phyloP scores from a whole-genome alignment of 208 protist species.

The Trypanosoma rangeli region DNA sequence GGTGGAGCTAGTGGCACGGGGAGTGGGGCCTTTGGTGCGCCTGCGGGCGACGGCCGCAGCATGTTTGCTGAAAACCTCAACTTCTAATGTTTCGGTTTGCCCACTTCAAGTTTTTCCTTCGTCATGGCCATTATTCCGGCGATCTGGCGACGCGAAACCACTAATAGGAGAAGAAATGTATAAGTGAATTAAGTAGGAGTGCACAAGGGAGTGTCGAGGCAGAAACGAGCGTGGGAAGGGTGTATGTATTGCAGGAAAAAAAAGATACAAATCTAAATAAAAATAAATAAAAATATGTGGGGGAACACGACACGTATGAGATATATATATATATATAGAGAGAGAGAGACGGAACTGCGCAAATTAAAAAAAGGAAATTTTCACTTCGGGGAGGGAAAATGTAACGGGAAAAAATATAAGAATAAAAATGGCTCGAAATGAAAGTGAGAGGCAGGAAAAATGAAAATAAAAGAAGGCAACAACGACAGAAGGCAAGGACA shows the following conservation, averaged over 20 bases:
- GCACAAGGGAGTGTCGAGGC: background rate
- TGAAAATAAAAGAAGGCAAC: slow-evolving; percentile 3
- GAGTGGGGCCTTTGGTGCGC: slow-evolving; percentile 16
- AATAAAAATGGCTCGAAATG: slow-evolving; percentile 20
- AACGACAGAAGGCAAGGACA: background rate
- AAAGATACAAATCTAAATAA: background rate
- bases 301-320: background rate
- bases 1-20: slow-evolving; percentile 41
- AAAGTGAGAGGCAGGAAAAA: slow-evolving; percentile 22
- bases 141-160: background rate
- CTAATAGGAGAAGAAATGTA: background rate
- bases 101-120: background rate
- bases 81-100: slow-evolving; percentile 5
- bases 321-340: background rate
- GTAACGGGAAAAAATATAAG: slow-evolving; percentile 22
- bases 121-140: background rate
- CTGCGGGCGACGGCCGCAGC: slow-evolving; percentile 17
- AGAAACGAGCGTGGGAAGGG: background rate
- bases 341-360: slow-evolving; percentile 4
- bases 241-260: background rate
- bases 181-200: background rate
- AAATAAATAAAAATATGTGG: slow-evolving; percentile 9
- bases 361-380: slow-evolving; percentile 1
- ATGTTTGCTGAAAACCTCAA: slow-evolving; percentile 56
- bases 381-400: background rate